Evolutionary conservation across 768 basidiomycete genomes (phyloP), one percentile per base, ranked within the genome.

Genomic region (Russula griseocarnosa): DNA sequence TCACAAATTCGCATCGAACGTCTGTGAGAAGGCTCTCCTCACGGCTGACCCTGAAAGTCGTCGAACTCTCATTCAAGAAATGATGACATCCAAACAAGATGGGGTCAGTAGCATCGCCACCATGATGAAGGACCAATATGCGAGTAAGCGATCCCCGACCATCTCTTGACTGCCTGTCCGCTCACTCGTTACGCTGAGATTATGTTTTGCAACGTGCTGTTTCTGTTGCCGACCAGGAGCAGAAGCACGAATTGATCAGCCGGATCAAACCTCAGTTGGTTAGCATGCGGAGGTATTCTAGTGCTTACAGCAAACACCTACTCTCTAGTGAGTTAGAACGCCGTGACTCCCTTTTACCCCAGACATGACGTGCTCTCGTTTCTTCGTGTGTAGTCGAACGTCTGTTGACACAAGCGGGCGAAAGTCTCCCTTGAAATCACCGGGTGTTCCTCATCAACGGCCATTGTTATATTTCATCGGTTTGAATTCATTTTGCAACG

Each of bases 1-100:
- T 58, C 92, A 93, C 73, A 96, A 96, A 73, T 96, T 92, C 71
- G 94, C 93, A 6, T 97, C 94, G 6, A 98, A 99, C 71, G 96
- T 98, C 22, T 90, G 89, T 73, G 95, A 96, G 76, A 94, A 93
- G 74, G 93, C 92, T 6, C 80, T 96, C 40, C 73, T 86, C 32
- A 84, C 80, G 38, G 84, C 89, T 0, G 82, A 84, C 59, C 38
- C 79, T 0, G 86, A 87, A 11, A 86, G 81, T 65, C 86, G 92
- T 51, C 82, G 81, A 10, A 73, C 75, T 40, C 77, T 98, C 49
- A 84, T 98, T 63, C 86, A 92, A 30, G 95, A 97, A 74, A 84
- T 98, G 61, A 82, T 96, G 77, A 73, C 77, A 3, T 76, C 81
- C 14, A 82, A 81, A 66, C 76, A 79, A 32, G 87, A 92, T 67